Percentiles rank a stretch among this genome's conserved stretches.
phyloP scores from a whole-genome alignment of 768 basidiomycete genomes.

The Phanerochaete carnosa region DNA sequence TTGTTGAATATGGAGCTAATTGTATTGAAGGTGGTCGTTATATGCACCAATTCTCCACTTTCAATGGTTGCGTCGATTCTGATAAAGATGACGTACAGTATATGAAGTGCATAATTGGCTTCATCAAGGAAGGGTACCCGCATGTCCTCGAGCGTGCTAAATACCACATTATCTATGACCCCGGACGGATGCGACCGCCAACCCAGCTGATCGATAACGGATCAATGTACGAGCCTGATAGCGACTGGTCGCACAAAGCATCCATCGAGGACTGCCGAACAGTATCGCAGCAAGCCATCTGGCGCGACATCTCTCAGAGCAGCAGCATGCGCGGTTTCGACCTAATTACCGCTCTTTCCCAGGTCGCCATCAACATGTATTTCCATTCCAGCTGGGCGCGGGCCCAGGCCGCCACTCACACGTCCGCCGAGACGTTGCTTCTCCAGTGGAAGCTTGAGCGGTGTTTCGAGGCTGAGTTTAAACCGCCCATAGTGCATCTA shows the following conservation, averaged over 20 bases:
- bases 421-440: not conserved
- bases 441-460: constrained; percentile 12
- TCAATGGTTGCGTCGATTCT: not conserved
- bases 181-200: constrained; percentile 1
- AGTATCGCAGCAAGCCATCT: not conserved
- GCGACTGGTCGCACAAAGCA: too few species aligned
- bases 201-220: not conserved
- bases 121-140: constrained; percentile 20
- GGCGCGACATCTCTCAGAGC: constrained; percentile 14
- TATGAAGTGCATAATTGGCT: constrained; percentile 11
- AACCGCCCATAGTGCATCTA: constrained; percentile 17
- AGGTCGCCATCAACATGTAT: constrained; percentile 20
- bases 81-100: constrained; percentile 9
- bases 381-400: constrained; percentile 13
- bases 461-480: constrained; percentile 21
- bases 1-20: too few species aligned
- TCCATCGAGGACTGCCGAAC: too few species aligned
- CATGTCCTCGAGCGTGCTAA: constrained; percentile 14
- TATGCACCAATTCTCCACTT: constrained; percentile 1
- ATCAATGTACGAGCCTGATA: too few species aligned
- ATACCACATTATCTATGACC: constrained; percentile 19
- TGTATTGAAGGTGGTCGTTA: too few species aligned
- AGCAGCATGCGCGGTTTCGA: constrained; percentile 22
- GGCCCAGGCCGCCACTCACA: not conserved
- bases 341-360: constrained; percentile 22